A percentile compares a stretch with the other conserved stretches of the same genome.
phyloP scores from a whole-genome alignment of 768 basidiomycete genomes.

The Pleurotus tuoliensis region DNA sequence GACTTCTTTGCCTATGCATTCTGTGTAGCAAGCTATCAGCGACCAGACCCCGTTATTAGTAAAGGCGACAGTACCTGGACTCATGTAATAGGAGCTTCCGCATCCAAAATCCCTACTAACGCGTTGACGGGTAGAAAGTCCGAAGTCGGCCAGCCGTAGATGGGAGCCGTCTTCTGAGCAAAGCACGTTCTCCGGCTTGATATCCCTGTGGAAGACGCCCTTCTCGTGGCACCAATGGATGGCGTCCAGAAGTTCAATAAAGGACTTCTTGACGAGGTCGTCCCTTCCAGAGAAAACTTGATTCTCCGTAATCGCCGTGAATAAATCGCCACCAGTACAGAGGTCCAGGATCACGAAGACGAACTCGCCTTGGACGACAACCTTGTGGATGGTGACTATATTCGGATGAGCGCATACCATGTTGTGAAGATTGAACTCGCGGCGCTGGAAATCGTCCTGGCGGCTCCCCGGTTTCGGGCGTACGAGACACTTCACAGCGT shows the following conservation, averaged over 20 bases:
- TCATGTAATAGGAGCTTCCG: slow-evolving; percentile 65
- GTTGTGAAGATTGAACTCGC: slow-evolving; percentile 64
- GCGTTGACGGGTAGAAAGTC: slow-evolving; percentile 50
- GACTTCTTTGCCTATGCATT: slow-evolving; percentile 48
- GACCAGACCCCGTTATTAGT: slow-evolving; percentile 1
- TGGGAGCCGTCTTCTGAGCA: slow-evolving; percentile 47
- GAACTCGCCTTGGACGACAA: slow-evolving; percentile 55
- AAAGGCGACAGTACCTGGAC: slow-evolving; percentile 48
- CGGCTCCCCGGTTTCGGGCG: slow-evolving; percentile 50
- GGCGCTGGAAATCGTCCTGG: slow-evolving; percentile 54
- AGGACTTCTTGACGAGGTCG: slow-evolving; percentile 58
- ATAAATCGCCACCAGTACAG: slow-evolving; percentile 63
- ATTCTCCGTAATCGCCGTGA: slow-evolving; percentile 60
- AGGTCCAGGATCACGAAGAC: slow-evolving; percentile 67
- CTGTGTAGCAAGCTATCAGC: slow-evolving; percentile 24
- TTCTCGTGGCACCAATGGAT: slow-evolving; percentile 69
- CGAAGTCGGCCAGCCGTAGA: slow-evolving; percentile 76
- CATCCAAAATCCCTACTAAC: slow-evolving; percentile 49
- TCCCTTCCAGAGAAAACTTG: slow-evolving; percentile 54
- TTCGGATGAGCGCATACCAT: slow-evolving; percentile 52
- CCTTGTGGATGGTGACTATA: slow-evolving; percentile 66
- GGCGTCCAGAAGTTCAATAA: slow-evolving; percentile 78
- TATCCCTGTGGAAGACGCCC: slow-evolving; percentile 79
- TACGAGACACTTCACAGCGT: slow-evolving; percentile 76
- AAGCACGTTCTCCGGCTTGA: slow-evolving; percentile 84